Conservation (phyloP, 352 stramenopile species). For the Globisporangium solare region DNA sequence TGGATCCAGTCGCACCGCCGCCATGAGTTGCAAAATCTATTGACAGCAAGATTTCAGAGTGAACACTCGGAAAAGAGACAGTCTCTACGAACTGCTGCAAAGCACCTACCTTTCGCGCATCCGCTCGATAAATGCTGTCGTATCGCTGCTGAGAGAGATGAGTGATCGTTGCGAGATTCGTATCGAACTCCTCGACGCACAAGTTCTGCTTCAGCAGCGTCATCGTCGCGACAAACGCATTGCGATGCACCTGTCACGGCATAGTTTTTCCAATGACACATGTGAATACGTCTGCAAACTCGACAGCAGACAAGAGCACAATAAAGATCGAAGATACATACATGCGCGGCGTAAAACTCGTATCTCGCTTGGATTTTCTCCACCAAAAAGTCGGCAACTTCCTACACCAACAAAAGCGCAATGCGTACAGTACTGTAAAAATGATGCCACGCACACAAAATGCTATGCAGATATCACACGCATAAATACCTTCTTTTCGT, state of each 20-base stretch:
- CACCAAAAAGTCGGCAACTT: slow-evolving; percentile 75
- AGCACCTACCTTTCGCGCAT: slow-evolving; percentile 58
- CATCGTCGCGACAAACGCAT: slow-evolving; percentile 65
- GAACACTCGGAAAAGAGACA: neutral
- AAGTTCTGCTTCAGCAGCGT: slow-evolving; percentile 76
- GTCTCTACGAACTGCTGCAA: neutral
- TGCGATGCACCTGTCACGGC: slow-evolving; percentile 58
- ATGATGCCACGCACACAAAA: neutral
- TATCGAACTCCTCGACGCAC: slow-evolving; percentile 73
- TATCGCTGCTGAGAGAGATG: slow-evolving; percentile 81
- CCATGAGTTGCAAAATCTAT: slow-evolving; percentile 73
- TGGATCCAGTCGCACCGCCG: slow-evolving; percentile 71
- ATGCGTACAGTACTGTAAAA: neutral
- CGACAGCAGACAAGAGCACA: neutral
- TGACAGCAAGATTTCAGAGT: neutral
- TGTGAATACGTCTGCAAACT: neutral
- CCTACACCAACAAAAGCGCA: slow-evolving; percentile 22
- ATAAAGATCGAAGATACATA: slow-evolving; percentile 20
- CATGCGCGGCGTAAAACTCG: slow-evolving; percentile 76
- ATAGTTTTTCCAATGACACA: neutral
- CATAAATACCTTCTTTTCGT: slow-evolving; percentile 55
- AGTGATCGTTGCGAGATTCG: slow-evolving; percentile 73
- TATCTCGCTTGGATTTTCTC: slow-evolving; percentile 82
- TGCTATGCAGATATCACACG: neutral
- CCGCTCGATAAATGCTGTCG: slow-evolving; percentile 75